Percentiles rank a stretch among this genome's conserved stretches.
Conservation (phyloP, 2,329 filamentous ascomycete species). For the Nannizzia gypsea region DNA sequence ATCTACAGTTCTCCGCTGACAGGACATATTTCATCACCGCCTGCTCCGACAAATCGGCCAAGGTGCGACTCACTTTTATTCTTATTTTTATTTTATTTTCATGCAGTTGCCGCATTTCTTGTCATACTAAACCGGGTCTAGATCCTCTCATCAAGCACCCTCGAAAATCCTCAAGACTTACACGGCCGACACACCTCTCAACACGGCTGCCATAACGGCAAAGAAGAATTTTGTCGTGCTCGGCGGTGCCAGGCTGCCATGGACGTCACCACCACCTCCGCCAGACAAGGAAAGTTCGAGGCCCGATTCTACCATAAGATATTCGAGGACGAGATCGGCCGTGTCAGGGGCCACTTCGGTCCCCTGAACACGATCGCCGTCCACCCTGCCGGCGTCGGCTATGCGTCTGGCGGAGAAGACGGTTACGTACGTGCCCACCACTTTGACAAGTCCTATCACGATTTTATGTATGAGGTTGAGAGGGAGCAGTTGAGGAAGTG, state of each 20-base stretch:
- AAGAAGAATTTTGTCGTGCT: slow-evolving; percentile 98
- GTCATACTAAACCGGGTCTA: slow-evolving; percentile 20
- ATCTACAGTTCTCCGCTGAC: slow-evolving; percentile 89
- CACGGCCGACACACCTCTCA: slow-evolving; percentile 81
- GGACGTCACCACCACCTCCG: slow-evolving; percentile 91
- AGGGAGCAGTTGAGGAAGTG: slow-evolving; percentile 51
- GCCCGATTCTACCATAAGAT: slow-evolving; percentile 99
- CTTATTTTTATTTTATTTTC: background rate
- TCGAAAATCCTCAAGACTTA: slow-evolving; percentile 92
- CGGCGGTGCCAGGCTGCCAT: slow-evolving; percentile 94
- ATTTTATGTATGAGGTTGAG: slow-evolving; percentile 98
- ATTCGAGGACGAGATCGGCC: slow-evolving; percentile 96
- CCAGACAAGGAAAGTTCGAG: slow-evolving; percentile 97
- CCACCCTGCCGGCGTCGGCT: slow-evolving; percentile 80
- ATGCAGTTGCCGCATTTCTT: too few species aligned
- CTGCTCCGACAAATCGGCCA: slow-evolving; percentile 94
- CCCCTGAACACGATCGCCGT: slow-evolving; percentile 92
- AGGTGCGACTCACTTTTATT: slow-evolving; percentile 47
- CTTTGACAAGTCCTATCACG: slow-evolving; percentile 97
- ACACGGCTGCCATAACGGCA: slow-evolving; percentile 84
- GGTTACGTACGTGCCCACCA: slow-evolving; percentile 97
- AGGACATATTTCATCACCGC: slow-evolving; percentile 97
- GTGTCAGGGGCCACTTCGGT: slow-evolving; percentile 94
- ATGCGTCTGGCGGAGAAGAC: slow-evolving; percentile 93
- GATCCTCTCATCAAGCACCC: slow-evolving; percentile 74